Base-by-base conservation (phyloP, 495 filamentous ascomycete species). In the Choiromyces venosus region DNA sequence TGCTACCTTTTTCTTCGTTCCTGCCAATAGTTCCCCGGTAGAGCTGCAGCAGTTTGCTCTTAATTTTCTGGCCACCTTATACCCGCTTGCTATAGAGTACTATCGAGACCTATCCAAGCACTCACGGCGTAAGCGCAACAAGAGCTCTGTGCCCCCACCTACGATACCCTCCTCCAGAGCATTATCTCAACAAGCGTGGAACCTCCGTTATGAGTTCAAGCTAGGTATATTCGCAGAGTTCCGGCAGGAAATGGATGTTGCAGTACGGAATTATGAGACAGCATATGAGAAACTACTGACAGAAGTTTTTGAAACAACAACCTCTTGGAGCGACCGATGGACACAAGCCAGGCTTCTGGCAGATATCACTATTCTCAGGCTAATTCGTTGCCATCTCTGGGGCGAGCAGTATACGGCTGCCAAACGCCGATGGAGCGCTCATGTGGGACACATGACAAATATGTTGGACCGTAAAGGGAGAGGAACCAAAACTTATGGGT, bases 51-150 rank as follows among this genome's bases (percentile, higher is more conserved):
- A 86, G 9, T 96, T 96, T 76, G 88, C 87, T 9, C 85, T 86
- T 36, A 88, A 87, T 4, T 79, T 92, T 3, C 82, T 90, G 37
- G 84, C 87, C 37, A 82, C 88, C 0, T 74, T 92, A 29, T 87
- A 90, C 72, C 88, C 91, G 2, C 78, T 85, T 2, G 84, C 87
- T 37, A 83, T 92, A 29, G 94, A 97, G 76, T 94, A 96, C 81
- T 97, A 97, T 82, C 86, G 93, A 14, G 94, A 97, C 78, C 84
- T 97, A 16, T 92, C 92, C 19, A 95, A 96, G 70, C 94, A 97
- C 83, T 84, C 90, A 3, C 87, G 94, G 66, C 90, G 93, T 76
- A 97, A 97, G 83, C 89, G 90, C 68, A 89, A 88, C 65, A 86
- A 92, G 76, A 89, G 90, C 33, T 85, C 86, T 39, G 88, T 90